Evolutionary conservation across 352 stramenopile genomes (phyloP), one percentile per base, ranked within the genome.

Genomic region (Blastocystis sp.): DNA sequence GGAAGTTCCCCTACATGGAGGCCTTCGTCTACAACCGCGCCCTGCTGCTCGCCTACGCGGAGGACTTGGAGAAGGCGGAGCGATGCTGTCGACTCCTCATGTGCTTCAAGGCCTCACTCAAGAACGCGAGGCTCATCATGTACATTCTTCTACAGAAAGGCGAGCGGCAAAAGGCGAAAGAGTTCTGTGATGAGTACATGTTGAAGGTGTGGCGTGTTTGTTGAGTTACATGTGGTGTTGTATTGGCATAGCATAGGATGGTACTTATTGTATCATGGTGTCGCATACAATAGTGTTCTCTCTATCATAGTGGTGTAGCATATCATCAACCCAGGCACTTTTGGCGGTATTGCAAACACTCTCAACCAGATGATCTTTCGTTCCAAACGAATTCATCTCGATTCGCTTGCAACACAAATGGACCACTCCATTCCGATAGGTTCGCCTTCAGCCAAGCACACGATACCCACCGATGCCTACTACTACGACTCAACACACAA

Each of bases 71-170:
- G 16, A 81, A 63, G 42, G 69, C 46, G 34, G 38, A 81, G 53
- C 44, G 32, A 29, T 65, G 29, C 24, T 32, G 8, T 9, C 27
- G 38, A 11, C 44, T 81, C 4, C 46, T 81, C 1, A 42, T 61
- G n/a, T 51, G 21, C 24, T 81, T 54, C 36, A 59, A 44, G 14
- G 46, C 69, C 4, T 81, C 69, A 3, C 18, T 81, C 24, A 81
- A 81, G 69, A 81, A 81, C 42, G 69, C 48, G 3, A 38, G 36
- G 34, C 24, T 81, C 4, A 32, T 16, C 24, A 61, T 81, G 27
- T 81, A 81, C 29, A 16, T 81, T 8, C n/a, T 81, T 18, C 32
- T 64, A 46, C 69, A 81, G 48, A 61, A 46, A 51, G 69, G 69
- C 11, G 49, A 81, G 16, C 34, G 49, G 53, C 16, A 64, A n/a